phyloP scores from a whole-genome alignment of 2,329 filamentous ascomycete species.

The Sphaerulina musiva region DNA sequence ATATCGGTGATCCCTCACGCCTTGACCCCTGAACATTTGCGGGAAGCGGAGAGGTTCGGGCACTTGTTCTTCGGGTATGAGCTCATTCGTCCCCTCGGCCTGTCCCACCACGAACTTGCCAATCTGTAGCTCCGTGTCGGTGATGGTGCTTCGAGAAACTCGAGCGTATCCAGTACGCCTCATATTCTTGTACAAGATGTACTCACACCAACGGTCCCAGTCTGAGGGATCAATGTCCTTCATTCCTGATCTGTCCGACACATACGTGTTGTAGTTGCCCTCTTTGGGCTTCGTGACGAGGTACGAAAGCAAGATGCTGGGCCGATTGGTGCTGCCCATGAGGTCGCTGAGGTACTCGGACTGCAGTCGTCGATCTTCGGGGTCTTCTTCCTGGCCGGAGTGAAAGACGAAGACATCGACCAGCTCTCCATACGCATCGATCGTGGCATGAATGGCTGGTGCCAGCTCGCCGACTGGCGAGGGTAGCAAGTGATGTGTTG shows the following conservation, averaged over 20 bases:
- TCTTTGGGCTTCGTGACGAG: slow-evolving; percentile 83
- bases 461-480: slow-evolving; percentile 91
- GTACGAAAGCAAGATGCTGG: slow-evolving; percentile 81
- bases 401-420: slow-evolving; percentile 98
- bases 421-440: slow-evolving; percentile 82
- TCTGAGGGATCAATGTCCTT: slow-evolving; percentile 86
- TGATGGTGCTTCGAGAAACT: slow-evolving; percentile 83
- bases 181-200: slow-evolving; percentile 89
- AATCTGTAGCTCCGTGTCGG: slow-evolving; percentile 91
- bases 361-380: slow-evolving; percentile 82
- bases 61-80: slow-evolving; percentile 66
- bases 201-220: slow-evolving; percentile 98
- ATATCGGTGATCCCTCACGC: slow-evolving; percentile 82
- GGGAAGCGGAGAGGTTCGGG: slow-evolving; percentile 78
- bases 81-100: slow-evolving; percentile 53
- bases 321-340: slow-evolving; percentile 76
- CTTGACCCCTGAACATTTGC: slow-evolving; percentile 71
- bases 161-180: slow-evolving; percentile 82
- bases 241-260: slow-evolving; percentile 82
- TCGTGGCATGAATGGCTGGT: slow-evolving; percentile 91
- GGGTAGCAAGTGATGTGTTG: slow-evolving; percentile 88
- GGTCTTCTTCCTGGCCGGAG: slow-evolving; percentile 94
- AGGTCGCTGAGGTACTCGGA: slow-evolving; percentile 76
- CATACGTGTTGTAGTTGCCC: slow-evolving; percentile 96
- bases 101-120: slow-evolving; percentile 87